Evolutionary conservation across 345 rosid species (phyloP).

Genomic region (Cardiospermum halicacabum): DNA sequence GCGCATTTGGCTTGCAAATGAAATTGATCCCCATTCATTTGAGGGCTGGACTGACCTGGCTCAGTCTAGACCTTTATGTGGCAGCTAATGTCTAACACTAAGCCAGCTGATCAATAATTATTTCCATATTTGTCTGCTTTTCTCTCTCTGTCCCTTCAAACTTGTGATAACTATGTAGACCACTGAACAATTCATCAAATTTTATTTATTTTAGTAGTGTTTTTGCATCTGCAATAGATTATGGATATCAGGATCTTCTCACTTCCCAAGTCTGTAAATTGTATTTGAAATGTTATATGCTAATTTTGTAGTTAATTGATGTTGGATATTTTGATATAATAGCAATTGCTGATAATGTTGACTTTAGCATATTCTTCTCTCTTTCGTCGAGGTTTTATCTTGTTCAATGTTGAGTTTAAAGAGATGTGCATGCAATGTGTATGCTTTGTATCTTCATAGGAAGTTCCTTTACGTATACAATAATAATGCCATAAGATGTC

Average conservation of each 20-base stretch:
- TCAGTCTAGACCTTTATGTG: not conserved
- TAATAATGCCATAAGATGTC: not conserved
- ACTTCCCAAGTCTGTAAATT: not conserved
- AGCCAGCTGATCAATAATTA: not conserved
- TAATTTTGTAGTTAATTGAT: not conserved
- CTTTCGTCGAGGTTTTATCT: no score
- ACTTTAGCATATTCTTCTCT: no score
- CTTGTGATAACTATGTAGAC: not conserved
- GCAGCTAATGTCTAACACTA: not conserved
- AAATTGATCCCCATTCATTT: no score
- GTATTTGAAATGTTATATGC: not conserved
- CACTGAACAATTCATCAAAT: not conserved
- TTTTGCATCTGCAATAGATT: not conserved
- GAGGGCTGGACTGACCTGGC: no score
- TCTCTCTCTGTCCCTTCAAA: not conserved
- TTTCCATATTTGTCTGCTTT: not conserved
- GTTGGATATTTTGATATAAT: not conserved
- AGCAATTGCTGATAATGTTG: not conserved
- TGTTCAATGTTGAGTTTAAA: not conserved
- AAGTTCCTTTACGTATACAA: not conserved
- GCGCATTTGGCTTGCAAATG: no score
- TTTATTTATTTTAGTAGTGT: not conserved
- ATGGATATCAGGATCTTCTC: not conserved
- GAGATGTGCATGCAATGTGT: not conserved
- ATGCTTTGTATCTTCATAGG: not conserved